phyloP scores from a whole-genome alignment of 1,284 basidiomycete genomes.

The Cryptococcus sp. region DNA sequence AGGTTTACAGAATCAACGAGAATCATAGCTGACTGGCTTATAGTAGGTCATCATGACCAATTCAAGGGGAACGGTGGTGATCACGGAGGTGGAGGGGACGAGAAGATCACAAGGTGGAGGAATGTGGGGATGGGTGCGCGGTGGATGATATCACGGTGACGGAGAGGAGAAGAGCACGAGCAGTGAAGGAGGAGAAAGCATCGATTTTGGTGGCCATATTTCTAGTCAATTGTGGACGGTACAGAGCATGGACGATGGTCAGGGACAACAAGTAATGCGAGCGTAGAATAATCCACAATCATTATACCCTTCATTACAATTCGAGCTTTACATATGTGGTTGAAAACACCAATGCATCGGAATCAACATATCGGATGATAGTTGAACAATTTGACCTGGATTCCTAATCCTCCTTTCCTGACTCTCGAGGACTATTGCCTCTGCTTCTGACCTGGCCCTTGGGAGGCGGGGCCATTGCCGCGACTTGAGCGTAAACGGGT shows the following conservation, averaged over 20 bases:
- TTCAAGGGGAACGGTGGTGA: slow-evolving; percentile 22
- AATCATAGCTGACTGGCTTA: slow-evolving; percentile 13
- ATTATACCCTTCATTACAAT: no score
- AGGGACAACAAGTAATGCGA: no score
- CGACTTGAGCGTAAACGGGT: slow-evolving; percentile 11
- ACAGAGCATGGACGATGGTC: no score
- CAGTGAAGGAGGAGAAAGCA: no score
- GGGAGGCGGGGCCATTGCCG: slow-evolving; percentile 1
- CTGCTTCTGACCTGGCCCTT: slow-evolving; percentile 4
- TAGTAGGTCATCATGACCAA: slow-evolving; percentile 34
- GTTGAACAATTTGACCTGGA: no score
- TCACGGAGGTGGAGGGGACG: slow-evolving; percentile 23
- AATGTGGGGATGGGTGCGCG: not conserved
- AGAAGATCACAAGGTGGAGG: not conserved
- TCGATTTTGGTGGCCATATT: no score
- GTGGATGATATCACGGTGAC: not conserved
- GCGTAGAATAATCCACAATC: no score
- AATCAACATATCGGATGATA: no score
- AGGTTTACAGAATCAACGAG: slow-evolving; percentile 19
- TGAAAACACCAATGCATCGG: no score
- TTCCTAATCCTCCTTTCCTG: not conserved
- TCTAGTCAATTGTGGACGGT: no score
- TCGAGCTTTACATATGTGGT: no score
- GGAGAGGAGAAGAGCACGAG: no score
- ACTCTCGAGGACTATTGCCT: slow-evolving; percentile 7